Evolutionary conservation across 192 early-diverging fungal species (phyloP), one percentile per base, ranked within the genome.

Genomic region (Mortierella hygrophila): DNA sequence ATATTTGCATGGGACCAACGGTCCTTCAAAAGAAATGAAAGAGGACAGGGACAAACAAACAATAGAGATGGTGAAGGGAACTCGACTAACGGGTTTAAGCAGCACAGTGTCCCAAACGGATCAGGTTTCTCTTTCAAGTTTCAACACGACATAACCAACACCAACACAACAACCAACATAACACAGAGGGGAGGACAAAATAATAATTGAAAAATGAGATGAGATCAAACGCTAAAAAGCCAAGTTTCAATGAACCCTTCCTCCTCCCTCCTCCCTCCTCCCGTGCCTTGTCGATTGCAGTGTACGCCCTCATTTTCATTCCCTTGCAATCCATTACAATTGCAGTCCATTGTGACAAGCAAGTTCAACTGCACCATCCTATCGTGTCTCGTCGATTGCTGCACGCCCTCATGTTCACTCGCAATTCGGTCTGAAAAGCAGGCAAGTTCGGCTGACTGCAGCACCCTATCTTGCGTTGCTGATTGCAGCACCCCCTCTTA

Each of bases 1-100:
- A 65, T 15, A 26, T 32, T 65, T 65, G 60, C n/a, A 65, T 26
- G 60, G 60, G 60, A 65, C 60, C 60, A 65, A 65, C 60, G 26
- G 1, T n/a, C 1, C 10, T 23, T 15, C 26, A 15, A 26, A 32
- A 15, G 10, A 4, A 65, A 4, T 15, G 32, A 32, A 63, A 26
- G 15, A 65, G 29, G 10, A 26, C 35, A 65, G 26, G n/a, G 11
- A 32, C n/a, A 65, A 15, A 65, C n/a, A 60, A 60, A 26, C 0
- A 29, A 60, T 10, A 32, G n/a, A 65, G 29, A 65, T 65, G 29
- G 60, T 65, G 60, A 32, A 65, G 60, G 60, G 29, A 65, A 65
- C 60, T 65, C 29, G 29, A 29, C 60, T 4, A 11, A 32, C 29
- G 35, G 35, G 29, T 32, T 32, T 1, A 46, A 65, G 21, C 55